Base-by-base conservation (phyloP, 2,329 filamentous ascomycete species). In the Penicillium sumatraense region DNA sequence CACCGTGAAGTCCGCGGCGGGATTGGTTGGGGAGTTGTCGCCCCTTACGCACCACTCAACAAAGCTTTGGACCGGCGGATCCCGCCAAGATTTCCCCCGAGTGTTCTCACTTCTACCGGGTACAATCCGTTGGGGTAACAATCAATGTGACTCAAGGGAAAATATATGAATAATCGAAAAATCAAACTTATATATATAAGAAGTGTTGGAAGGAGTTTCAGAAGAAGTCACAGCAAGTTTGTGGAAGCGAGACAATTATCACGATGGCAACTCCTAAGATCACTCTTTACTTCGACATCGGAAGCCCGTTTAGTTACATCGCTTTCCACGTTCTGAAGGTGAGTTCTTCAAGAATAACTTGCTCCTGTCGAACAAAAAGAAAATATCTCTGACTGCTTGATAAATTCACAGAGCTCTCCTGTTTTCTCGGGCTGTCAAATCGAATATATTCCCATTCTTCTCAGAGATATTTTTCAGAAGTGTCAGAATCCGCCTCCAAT, bases 281-380 rank as follows among this genome's bases (percentile, higher is more conserved):
- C 16, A 61, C 58, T 2, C 36, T 56, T 13, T 61, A 54, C 27
- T 49, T 59, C 42, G 60, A 61, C 45, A 54, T 61, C 36, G 44
- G 48, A 18, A 62, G 56, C 16, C 56, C 58, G 5, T 63, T 63
- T 29, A 56, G 58, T 41, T 59, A 56, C 16, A 56, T 61, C 16
- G 54, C 47, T 7, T 61, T 59, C 14, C 44, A 63, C 23, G 44
- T 56, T 9, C 44, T 62, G 6, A 51, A 49, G 47, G 60, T 61
- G 53, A 14, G 23, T 23, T 10, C 18, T 10, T 5, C 16, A 2
- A 8, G 33, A 13, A n/a, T 9, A 11, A 3, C 11, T 3, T 21
- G 18, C 4, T 14, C 14, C 10, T 26, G n/a, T n/a, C n/a, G n/a
- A 1, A 29, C 27, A 5, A 26, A 13, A 18, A 16, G 18, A 26